Base-by-base conservation (phyloP, 306 rosid species). In the Boehmeria nivea region DNA sequence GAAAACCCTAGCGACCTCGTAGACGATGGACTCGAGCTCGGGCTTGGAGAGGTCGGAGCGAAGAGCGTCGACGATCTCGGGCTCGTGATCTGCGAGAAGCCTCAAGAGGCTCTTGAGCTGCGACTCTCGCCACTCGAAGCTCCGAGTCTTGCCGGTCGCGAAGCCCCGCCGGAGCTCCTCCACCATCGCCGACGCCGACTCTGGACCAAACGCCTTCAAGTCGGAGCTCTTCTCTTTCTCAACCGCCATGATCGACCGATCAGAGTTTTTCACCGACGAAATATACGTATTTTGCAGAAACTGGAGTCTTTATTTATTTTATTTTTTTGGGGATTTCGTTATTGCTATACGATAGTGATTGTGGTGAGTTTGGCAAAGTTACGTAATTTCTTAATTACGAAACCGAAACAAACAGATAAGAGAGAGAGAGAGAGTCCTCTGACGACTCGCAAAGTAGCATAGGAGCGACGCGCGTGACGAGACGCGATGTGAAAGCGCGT, bases 31-130 rank as follows among this genome's bases (percentile, higher is more conserved):
- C 72, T 89, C 97, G 12, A 81, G 50, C 0, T 79, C 83, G 2
- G 95, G 97, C 70, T 89, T 86, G 43, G 79, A 64, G 51, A 77
- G 70, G 63, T 77, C 83, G 39, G 83, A 77, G 64, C 15, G 38
- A 23, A 77, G 78, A 58, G 83, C 83, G 28, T 46, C 69, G 42
- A 55, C 65, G 51, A 77, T 60, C 0, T 68, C 82, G 34, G 8
- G 46, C 67, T 77, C 82, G 57, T 55, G 72, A 14, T 69, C 53
- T 13, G 53, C 50, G 54, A 59, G 1, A 19, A 77, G 26, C 44
- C 51, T 56, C 12, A 56, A 13, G 61, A 72, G 52, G 16, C 36
- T 16, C 28, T 69, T 54, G 40, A 72, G 50, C 83, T 72, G 79
- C 59, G 73, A 65, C 12, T 60, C 67, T 65, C 83, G 59, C 83